phyloP scores from a whole-genome alignment of 768 basidiomycete genomes.

The Nidula microcarpa region DNA sequence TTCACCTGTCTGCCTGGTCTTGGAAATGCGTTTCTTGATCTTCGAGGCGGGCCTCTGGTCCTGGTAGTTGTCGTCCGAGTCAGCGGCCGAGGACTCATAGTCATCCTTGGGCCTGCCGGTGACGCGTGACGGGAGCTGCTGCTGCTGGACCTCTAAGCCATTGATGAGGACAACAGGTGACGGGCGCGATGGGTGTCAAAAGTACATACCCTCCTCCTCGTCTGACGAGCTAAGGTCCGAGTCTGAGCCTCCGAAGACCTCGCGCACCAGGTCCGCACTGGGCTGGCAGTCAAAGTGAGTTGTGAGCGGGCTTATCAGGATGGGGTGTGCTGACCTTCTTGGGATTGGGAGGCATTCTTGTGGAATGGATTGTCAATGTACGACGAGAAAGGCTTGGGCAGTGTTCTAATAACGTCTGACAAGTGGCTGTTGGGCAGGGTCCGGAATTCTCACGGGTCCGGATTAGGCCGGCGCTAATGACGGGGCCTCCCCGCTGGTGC shows the following conservation, averaged over 20 bases:
- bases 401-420: too few relatives aligned
- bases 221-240: conserved; percentile 75
- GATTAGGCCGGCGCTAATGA: too few relatives aligned
- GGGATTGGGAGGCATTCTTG: too few relatives aligned
- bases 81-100: conserved; percentile 45
- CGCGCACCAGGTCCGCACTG: conserved; percentile 49
- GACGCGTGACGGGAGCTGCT: conserved; percentile 14
- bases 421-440: too few relatives aligned
- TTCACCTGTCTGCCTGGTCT: conserved; percentile 20
- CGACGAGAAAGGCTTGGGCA: too few relatives aligned
- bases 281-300: conserved; percentile 7
- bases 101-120: conserved; percentile 33
- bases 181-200: not conserved
- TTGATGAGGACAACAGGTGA: conserved; percentile 1
- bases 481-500: too few relatives aligned
- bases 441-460: too few relatives aligned
- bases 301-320: not conserved
- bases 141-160: conserved; percentile 31
- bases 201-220: conserved; percentile 54
- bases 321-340: too few relatives aligned
- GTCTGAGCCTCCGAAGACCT: conserved; percentile 81
- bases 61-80: conserved; percentile 50
- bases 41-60: conserved; percentile 25
- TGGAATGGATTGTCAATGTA: too few relatives aligned
- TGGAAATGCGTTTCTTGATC: conserved; percentile 26